phyloP scores from a whole-genome alignment of 2,329 filamentous ascomycete genomes.

The Dothistroma septosporum region DNA sequence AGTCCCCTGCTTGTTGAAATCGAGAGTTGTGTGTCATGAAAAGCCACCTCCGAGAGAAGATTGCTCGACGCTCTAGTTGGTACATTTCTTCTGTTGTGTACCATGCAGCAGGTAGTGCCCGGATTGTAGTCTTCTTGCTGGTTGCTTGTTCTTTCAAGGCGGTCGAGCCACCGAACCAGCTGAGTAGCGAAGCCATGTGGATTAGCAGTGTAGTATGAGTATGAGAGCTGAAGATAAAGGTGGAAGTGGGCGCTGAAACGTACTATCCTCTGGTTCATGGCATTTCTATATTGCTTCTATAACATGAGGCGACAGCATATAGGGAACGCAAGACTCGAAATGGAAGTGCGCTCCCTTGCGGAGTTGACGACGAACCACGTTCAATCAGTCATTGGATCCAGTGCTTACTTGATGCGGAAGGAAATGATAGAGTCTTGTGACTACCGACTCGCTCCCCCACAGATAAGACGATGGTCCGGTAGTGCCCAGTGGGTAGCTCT shows the following conservation, averaged over 20 bases:
- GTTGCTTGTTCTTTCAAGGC: neutral
- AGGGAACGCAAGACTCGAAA: constrained; percentile 2
- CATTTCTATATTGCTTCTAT: neutral
- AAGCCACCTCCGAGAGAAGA: constrained; percentile 39
- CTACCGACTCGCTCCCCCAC: neutral
- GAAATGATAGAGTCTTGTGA: constrained; percentile 1
- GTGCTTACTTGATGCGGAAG: neutral
- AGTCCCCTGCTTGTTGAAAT: constrained; percentile 25
- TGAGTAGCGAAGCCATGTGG: neutral
- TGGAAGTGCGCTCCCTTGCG: constrained; percentile 3
- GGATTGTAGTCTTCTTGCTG: constrained; percentile 14
- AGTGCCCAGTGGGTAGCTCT: neutral
- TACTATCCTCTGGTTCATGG: neutral
- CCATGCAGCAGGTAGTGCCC: constrained; percentile 43
- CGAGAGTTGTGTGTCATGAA: constrained; percentile 32
- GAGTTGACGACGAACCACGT: neutral
- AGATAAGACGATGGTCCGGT: neutral
- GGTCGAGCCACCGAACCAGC: constrained; percentile 1
- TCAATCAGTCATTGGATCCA: neutral
- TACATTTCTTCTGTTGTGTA: constrained; percentile 43
- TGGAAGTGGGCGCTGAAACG: neutral
- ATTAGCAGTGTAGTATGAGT: neutral
- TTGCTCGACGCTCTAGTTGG: constrained; percentile 43
- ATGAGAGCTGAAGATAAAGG: neutral
- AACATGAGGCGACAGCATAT: neutral